Evolutionary conservation across 805 yeast genomes (phyloP).

Genomic region (Ogataea zsoltii): DNA sequence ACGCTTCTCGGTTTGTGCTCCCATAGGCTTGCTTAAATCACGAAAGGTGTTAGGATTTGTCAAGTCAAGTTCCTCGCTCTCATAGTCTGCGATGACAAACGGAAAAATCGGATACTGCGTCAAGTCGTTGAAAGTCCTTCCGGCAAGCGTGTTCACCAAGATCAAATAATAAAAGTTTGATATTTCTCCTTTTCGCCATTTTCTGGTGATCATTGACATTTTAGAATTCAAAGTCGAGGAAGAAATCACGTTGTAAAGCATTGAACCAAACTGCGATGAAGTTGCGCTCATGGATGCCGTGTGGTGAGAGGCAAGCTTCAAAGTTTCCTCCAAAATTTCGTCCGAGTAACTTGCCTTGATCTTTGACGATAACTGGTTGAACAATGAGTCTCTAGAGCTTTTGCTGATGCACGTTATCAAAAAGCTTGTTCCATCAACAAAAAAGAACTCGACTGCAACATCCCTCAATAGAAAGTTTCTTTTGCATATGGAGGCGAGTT

Average conservation of each 20-base stretch:
- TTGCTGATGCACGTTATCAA: conserved; percentile 63
- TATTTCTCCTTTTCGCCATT: conserved; percentile 77
- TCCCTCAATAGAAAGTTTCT: conserved; percentile 77
- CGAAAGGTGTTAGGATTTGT: conserved; percentile 61
- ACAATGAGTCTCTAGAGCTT: conserved; percentile 56
- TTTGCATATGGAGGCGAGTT: conserved; percentile 65
- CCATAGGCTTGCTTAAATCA: conserved; percentile 88
- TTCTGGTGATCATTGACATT: conserved; percentile 53
- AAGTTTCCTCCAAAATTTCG: conserved; percentile 52
- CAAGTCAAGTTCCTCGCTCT: conserved; percentile 69
- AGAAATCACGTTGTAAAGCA: conserved; percentile 45
- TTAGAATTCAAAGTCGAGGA: conserved; percentile 23
- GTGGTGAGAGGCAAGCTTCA: conserved; percentile 46
- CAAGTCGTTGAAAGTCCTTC: conserved; percentile 83
- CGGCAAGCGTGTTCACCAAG: conserved; percentile 80
- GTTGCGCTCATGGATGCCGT: conserved; percentile 15
- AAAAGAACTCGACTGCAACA: conserved; percentile 77
- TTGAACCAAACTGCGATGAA: conserved; percentile 36
- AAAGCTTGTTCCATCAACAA: conserved; percentile 69
- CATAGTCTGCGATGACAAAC: conserved; percentile 84
- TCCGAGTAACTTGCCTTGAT: conserved; percentile 55
- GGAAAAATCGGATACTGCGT: conserved; percentile 93
- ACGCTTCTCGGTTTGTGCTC: conserved; percentile 69
- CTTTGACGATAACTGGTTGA: conserved; percentile 46
- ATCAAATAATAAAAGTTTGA: conserved; percentile 83